Base-by-base conservation (phyloP, 768 basidiomycete genomes). In the Boletus rubropictus region DNA sequence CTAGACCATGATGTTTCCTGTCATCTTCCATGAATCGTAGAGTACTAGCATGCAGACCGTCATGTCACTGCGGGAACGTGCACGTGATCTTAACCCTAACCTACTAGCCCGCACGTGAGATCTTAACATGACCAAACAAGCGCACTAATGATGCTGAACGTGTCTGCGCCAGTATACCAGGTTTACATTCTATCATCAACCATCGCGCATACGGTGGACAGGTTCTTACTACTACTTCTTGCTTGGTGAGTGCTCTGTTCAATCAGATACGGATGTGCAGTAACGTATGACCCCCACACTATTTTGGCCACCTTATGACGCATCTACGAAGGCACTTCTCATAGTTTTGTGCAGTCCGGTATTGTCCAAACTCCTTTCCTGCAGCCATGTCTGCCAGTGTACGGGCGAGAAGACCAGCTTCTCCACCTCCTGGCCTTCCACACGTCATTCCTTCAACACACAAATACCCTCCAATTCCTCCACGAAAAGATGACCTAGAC, bases 321-420 rank as follows among this genome's bases (percentile, higher is more conserved):
- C 27, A 20, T 41, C 27, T 15, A 5, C 21, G 34, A 29, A 21
- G 12, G 11, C 18, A 32, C 18, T 36, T 33, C n/a, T 18, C 39
- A n/a, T 48, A 42, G 52, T 48, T 58, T 56, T 57, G 55, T 49
- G 52, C 52, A 50, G 55, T 53, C 55, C 14, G 55, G 55, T 43
- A 50, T 57, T 57, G 52, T 51, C 24, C 46, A 57, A 51, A 43
- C 47, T 9, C 32, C 11, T 27, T 42, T 33, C 21, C 20, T 32
- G 37, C 42, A 18, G 41, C 46, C 39, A 75, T 75, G 74, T 69
- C 69, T 56, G 69, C 63, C 52, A 67, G 60, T 56, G 79, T 86
- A 63, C 76, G 86, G 64, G 81, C 74, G 45, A 76, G 85, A 63
- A 75, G 85, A 58, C 81, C 81, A 44, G 72, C 85, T 22, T 84